Percentiles rank a stretch among this genome's conserved stretches.
Evolutionary conservation across 2,329 filamentous ascomycete species (phyloP).

Genomic region (Piedraia hortae): DNA sequence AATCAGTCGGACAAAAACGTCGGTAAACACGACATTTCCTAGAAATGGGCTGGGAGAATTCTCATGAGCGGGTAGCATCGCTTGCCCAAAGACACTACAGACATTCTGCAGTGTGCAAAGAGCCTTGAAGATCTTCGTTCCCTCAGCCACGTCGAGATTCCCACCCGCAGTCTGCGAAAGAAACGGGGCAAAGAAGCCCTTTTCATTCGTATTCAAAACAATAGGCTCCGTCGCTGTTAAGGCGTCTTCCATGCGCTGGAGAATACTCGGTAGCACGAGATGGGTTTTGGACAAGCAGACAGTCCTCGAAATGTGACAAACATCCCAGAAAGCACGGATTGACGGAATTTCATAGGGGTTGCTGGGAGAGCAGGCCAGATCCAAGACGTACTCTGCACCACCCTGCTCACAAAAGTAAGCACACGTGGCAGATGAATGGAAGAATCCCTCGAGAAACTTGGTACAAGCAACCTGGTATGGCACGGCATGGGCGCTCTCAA

Average conservation of each 20-base stretch:
- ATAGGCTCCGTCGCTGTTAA: constrained; percentile 42
- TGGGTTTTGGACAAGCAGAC: constrained; percentile 60
- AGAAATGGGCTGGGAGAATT: constrained; percentile 31
- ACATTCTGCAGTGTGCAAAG: constrained; percentile 52
- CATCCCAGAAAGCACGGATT: constrained; percentile 35
- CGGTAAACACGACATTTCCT: constrained; percentile 52
- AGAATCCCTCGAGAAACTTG: constrained; percentile 52
- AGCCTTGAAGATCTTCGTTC: constrained; percentile 50
- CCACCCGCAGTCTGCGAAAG: constrained; percentile 9
- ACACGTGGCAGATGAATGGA: constrained; percentile 47
- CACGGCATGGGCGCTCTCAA: constrained; percentile 3
- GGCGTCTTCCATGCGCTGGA: constrained; percentile 44
- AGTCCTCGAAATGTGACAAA: constrained; percentile 47
- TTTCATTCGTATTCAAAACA: constrained; percentile 14
- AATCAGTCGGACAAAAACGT: constrained; percentile 53
- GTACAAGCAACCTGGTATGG: constrained; percentile 46
- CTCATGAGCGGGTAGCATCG: constrained; percentile 7
- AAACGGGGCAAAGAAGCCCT: constrained; percentile 6
- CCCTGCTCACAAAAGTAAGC: constrained; percentile 47
- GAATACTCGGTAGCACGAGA: constrained; percentile 52
- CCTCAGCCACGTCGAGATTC: constrained; percentile 12
- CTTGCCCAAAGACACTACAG: constrained; percentile 35
- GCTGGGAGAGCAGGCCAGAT: constrained; percentile 58
- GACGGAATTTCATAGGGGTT: constrained; percentile 48
- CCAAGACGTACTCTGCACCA: constrained; percentile 58